These are phyloP conservation scores for Agrocybe chaxingu DNA, from an alignment of 768 basidiomycete genomes.

Conservation along the genomic window DNA sequence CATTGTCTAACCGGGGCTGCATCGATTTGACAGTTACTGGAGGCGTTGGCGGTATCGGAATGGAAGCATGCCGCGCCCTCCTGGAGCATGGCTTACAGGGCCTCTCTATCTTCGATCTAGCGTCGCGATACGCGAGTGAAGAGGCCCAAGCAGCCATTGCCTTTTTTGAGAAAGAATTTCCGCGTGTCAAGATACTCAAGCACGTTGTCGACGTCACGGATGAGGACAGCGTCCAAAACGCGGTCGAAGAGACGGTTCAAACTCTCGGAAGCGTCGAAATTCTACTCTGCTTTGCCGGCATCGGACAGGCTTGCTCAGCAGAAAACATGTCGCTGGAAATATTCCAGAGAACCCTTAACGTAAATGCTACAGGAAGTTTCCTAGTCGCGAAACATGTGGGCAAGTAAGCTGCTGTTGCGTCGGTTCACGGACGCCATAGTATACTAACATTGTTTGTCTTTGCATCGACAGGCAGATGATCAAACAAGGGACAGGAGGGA, in stretches of 20 bases:
- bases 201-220: conserved; percentile 34
- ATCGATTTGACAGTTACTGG: conserved; percentile 32
- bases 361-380: conserved; percentile 44
- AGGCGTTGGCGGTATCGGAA: conserved; percentile 37
- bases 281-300: conserved; percentile 41
- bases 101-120: conserved; percentile 28
- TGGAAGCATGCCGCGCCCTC: conserved; percentile 34
- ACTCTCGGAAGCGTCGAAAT: conserved; percentile 31
- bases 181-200: conserved; percentile 27
- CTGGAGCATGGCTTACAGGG: conserved; percentile 42
- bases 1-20: neutral
- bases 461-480: conserved; percentile 34
- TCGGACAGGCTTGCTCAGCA: conserved; percentile 31
- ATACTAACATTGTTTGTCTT: neutral
- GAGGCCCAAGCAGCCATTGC: too few relatives aligned
- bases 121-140: conserved; percentile 14
- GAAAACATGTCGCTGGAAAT: conserved; percentile 26
- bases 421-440: too few relatives aligned
- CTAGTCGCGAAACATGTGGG: conserved; percentile 39
- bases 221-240: conserved; percentile 23
- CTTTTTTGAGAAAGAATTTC: conserved; percentile 23
- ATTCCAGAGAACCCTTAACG: conserved; percentile 36
- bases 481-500: conserved; percentile 34
- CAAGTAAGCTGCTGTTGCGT: conserved; percentile 21
- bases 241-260: conserved; percentile 21